Evolutionary conservation across 805 yeast species (phyloP).

Genomic region (Wickerhamiella kurtzmanii): DNA sequence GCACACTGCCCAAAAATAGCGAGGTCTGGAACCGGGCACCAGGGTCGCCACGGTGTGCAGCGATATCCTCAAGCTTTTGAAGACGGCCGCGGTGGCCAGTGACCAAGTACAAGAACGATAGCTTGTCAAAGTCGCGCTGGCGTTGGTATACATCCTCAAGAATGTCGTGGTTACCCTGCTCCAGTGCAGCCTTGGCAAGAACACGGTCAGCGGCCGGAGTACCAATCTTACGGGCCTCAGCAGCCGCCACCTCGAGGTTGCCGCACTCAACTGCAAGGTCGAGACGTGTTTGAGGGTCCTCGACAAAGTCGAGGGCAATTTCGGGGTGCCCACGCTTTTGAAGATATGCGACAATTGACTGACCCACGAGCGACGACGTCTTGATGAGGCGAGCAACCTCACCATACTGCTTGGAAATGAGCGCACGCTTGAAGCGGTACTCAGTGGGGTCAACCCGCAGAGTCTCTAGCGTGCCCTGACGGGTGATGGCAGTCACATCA

Average conservation of each 20-base stretch:
- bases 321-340: constrained; percentile 96
- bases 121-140: constrained; percentile 70
- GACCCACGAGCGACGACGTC: constrained; percentile 87
- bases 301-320: constrained; percentile 90
- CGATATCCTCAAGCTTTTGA: constrained; percentile 74
- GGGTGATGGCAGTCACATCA: constrained; percentile 65
- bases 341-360: constrained; percentile 86
- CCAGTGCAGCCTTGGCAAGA: constrained; percentile 72
- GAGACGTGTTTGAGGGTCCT: constrained; percentile 90
- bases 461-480: constrained; percentile 73
- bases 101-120: constrained; percentile 74
- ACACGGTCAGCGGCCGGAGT: constrained; percentile 61
- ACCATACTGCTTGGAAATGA: constrained; percentile 75
- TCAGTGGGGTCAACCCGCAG: constrained; percentile 87
- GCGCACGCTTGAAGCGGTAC: constrained; percentile 86
- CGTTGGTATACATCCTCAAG: constrained; percentile 85
- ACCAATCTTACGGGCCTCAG: constrained; percentile 71
- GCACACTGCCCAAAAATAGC: constrained; percentile 58
- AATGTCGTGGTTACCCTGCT: constrained; percentile 75
- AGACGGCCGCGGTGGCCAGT: constrained; percentile 71
- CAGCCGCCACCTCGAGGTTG: constrained; percentile 71
- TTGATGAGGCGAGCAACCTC: constrained; percentile 85
- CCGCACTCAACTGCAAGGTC: constrained; percentile 93
- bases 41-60: constrained; percentile 73
- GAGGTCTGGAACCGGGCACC: constrained; percentile 74